Percentiles rank a stretch among this genome's conserved stretches.
phyloP scores from a whole-genome alignment of 192 early-diverging fungal genomes.

The Chytriomyces confervae region DNA sequence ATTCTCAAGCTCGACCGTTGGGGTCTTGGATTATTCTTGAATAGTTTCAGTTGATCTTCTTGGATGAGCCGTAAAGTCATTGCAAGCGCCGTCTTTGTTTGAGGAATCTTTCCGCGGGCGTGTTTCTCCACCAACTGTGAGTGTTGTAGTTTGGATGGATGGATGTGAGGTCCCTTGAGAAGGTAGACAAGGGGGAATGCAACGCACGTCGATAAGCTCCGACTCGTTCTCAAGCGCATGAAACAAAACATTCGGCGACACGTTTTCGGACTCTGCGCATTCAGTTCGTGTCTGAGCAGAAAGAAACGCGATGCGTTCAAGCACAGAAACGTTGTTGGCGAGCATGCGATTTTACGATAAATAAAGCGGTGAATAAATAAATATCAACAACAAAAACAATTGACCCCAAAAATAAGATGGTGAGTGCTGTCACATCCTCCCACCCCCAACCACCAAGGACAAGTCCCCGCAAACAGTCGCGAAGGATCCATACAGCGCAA shows the following conservation, averaged over 20 bases:
- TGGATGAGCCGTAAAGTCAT: not conserved
- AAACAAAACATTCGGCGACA: not conserved
- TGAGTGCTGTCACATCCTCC: no score
- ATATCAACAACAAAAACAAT: no score
- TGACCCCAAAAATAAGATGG: no score
- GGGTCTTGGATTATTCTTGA: not conserved
- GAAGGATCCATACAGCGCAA: no score
- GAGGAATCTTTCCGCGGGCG: not conserved
- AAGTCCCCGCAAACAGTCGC: no score
- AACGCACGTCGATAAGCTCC: not conserved
- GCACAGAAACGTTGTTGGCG: no score
- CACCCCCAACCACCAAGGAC: no score
- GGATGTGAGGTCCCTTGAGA: not conserved
- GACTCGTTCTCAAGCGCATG: slow-evolving; percentile 2
- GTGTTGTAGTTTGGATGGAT: not conserved
- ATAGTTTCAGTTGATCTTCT: not conserved
- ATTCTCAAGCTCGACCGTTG: not conserved
- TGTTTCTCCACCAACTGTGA: not conserved
- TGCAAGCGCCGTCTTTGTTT: not conserved
- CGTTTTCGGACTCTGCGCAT: not conserved
- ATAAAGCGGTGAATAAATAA: no score
- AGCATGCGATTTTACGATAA: no score
- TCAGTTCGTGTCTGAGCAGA: no score
- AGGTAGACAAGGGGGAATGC: not conserved
- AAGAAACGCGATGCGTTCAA: no score